Evolutionary conservation across 1,139 yeast genomes (phyloP), one percentile per base, ranked within the genome.

Genomic region (Insectozyma bohioensis): DNA sequence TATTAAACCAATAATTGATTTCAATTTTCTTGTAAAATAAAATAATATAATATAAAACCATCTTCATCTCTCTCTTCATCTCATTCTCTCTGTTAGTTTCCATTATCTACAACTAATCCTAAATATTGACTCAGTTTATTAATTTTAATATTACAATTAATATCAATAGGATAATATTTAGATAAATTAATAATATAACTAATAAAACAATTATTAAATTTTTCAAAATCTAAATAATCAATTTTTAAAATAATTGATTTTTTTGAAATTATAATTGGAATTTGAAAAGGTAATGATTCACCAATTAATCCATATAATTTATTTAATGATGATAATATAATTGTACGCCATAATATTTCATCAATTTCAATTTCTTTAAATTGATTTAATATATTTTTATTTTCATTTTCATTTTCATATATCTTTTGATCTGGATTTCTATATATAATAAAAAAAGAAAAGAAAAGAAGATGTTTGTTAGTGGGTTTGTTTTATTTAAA

Each of bases 241-340:
- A 56, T 48, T 41, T 58, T 43, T 5, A 65, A 40, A 4, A 55
- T 39, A 34, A 54, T 37, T 34, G 39, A 25, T 24, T 42, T 23
- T 10, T 8, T 9, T 11, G 32, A 11, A 4, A 9, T 15, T 9
- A 33, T 31, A 3, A 33, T 34, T 20, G 61, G 40, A 5, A 65
- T 40, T 31, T 61, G 67, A 39, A 54, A 61, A 30, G 51, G 63
- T 2, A 52, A 37, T 1, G 69, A 47, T 37, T 62, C 68, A 2
- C 72, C 72, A 24, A 64, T 49, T 20, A 65, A 30, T 2, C 72
- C 72, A 34, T 65, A 60, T 29, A 62, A 41, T 29, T 56, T 57
- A 14, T 48, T 47, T 31, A 65, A 41, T 28, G 58, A 49, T 4
- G 53, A 45, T 8, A 37, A 31, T 1, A 65, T 47, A 7, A 62